phyloP scores from a whole-genome alignment of 306 rosid species.

The Fagus sylvatica region DNA sequence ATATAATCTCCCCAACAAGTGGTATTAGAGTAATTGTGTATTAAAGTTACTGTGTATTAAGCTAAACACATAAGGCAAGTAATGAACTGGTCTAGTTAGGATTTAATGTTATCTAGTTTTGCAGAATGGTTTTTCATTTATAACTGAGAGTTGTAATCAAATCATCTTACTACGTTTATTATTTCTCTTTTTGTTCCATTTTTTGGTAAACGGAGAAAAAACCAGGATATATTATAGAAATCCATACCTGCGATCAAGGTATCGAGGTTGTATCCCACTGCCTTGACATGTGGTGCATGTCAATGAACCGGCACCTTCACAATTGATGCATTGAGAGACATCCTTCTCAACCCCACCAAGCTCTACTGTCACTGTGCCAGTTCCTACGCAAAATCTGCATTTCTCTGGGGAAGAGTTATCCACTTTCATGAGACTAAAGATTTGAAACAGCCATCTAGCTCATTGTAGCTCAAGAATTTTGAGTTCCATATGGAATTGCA shows the following conservation, averaged over 20 bases:
- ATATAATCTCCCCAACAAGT: no score
- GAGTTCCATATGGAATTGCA: neutral
- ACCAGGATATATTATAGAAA: neutral
- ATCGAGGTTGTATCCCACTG: constrained; percentile 96
- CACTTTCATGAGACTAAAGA: constrained; percentile 21
- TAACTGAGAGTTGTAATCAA: neutral
- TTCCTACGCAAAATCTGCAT: constrained; percentile 89
- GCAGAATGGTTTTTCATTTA: neutral
- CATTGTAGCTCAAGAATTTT: neutral
- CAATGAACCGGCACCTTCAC: constrained; percentile 81
- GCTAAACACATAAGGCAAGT: neutral
- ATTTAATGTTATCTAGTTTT: neutral
- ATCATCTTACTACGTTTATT: neutral
- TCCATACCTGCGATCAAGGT: constrained; percentile 89
- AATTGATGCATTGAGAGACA: constrained; percentile 83
- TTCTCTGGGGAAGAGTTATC: constrained; percentile 51
- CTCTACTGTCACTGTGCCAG: constrained; percentile 67
- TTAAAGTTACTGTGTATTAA: neutral
- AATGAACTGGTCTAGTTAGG: neutral
- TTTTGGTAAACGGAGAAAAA: neutral
- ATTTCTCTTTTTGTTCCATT: neutral
- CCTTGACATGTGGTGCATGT: constrained; percentile 99
- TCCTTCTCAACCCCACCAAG: constrained; percentile 83
- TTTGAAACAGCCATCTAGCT: neutral
- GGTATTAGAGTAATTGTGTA: no score